Percentiles rank a stretch among this genome's conserved stretches.
These are phyloP conservation scores for Colletotrichum spaethianum DNA, from an alignment of 2,329 filamentous ascomycete genomes.

Conservation along the genomic window DNA sequence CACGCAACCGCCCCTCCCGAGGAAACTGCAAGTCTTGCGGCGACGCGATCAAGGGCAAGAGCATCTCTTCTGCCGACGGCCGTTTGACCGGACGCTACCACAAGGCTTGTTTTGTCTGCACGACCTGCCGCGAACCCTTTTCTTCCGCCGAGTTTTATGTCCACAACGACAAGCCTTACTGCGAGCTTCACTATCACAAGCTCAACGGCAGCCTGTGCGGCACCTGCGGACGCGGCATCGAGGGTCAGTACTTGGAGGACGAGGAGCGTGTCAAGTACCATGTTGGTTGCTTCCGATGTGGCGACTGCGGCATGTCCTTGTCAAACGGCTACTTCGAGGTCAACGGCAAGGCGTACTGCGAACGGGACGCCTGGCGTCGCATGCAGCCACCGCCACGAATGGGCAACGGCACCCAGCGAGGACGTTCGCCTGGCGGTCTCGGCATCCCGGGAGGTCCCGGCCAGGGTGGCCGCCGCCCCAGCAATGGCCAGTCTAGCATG, in stretches of 20 bases:
- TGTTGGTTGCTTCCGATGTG: constrained; percentile 87
- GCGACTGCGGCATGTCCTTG: constrained; percentile 81
- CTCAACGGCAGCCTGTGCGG: constrained; percentile 90
- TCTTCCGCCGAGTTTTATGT: constrained; percentile 94
- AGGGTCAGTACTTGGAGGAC: constrained; percentile 93
- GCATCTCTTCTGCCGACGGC: constrained; percentile 93
- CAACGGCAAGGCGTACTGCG: constrained; percentile 84
- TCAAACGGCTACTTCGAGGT: constrained; percentile 94
- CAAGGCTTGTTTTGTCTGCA: constrained; percentile 94
- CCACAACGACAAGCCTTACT: constrained; percentile 88
- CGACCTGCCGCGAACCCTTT: constrained; percentile 85
- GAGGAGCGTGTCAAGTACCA: constrained; percentile 86
- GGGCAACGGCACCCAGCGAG: constrained; percentile 48
- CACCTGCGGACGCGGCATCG: constrained; percentile 86
- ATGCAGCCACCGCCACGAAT: constrained; percentile 55
- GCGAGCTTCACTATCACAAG: constrained; percentile 92
- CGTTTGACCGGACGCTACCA: constrained; percentile 94
- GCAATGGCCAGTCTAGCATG: constrained; percentile 40
- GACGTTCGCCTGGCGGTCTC: constrained; percentile 33
- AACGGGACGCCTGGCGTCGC: constrained; percentile 82
- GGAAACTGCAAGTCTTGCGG: constrained; percentile 89
- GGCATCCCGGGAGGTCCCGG: constrained; percentile 27
- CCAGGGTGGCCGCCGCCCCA: constrained; percentile 30
- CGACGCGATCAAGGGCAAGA: constrained; percentile 87
- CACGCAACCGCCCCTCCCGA: constrained; percentile 63